These are phyloP conservation scores for Coemansia sp. DNA, from an alignment of 192 early-diverging fungal species.

Conservation along the genomic window DNA sequence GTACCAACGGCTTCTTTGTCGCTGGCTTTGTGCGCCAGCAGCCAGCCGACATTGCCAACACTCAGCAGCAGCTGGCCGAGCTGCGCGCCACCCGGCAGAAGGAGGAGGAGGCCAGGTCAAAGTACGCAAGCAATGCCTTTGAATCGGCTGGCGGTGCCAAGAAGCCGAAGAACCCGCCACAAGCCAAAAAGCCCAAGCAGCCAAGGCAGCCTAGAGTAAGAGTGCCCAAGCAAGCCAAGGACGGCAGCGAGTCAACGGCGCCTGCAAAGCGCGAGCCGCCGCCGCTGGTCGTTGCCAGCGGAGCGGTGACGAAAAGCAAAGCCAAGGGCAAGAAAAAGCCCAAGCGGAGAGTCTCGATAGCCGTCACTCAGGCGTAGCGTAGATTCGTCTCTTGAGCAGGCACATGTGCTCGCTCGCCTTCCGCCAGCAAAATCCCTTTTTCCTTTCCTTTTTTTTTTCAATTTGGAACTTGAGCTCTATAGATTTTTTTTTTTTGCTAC, in stretches of 20 bases:
- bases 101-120: background rate
- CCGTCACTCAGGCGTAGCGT: conserved; percentile 7
- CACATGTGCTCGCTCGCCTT: too few species aligned
- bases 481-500: too few species aligned
- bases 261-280: conserved; percentile 4
- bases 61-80: conserved; percentile 12
- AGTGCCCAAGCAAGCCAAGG: conserved; percentile 1
- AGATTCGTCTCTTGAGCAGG: background rate
- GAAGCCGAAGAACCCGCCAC: background rate
- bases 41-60: conserved; percentile 21
- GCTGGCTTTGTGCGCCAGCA: conserved; percentile 74
- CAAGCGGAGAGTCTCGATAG: conserved; percentile 15
- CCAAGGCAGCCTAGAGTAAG: background rate
- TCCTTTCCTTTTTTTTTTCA: background rate
- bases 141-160: background rate
- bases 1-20: conserved; percentile 97
- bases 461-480: too few species aligned
- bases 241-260: background rate
- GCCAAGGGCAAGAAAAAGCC: conserved; percentile 30
- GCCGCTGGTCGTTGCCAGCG: background rate
- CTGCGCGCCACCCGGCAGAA: background rate
- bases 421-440: too few species aligned
- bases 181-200: background rate
- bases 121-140: background rate
- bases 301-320: conserved; percentile 2